These are phyloP conservation scores for Ligustrum vulgare DNA, from an alignment of 257 asterid species.

Conservation along the genomic window DNA sequence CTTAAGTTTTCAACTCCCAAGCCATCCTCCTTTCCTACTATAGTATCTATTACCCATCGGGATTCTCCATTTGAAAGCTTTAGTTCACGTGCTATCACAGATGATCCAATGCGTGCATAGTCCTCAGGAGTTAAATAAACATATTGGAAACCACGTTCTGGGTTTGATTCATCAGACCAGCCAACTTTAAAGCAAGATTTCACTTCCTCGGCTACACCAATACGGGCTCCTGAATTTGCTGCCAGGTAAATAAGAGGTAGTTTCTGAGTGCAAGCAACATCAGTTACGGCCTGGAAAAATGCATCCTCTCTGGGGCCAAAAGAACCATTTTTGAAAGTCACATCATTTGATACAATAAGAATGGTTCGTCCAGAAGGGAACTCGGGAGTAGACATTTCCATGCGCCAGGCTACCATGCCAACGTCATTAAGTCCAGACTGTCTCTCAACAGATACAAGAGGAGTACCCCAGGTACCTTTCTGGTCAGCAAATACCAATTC, in stretches of 20 bases:
- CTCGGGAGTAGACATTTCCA: slow-evolving; percentile 95
- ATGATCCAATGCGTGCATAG: slow-evolving; percentile 59
- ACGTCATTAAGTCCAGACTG: slow-evolving; percentile 78
- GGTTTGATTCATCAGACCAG: slow-evolving; percentile 91
- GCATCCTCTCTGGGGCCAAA: slow-evolving; percentile 97
- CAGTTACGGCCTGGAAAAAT: slow-evolving; percentile 86
- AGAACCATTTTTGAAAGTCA: slow-evolving; percentile 88
- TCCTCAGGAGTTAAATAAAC: slow-evolving; percentile 87
- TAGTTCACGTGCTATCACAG: slow-evolving; percentile 79
- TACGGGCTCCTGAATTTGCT: slow-evolving; percentile 99
- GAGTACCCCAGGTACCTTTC: slow-evolving; percentile 85
- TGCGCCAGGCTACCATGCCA: slow-evolving; percentile 97
- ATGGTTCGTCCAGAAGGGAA: slow-evolving; percentile 89
- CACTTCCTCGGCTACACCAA: slow-evolving; percentile 96
- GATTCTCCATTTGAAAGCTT: slow-evolving; percentile 67
- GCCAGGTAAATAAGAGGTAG: slow-evolving; percentile 93
- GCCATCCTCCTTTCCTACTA: slow-evolving; percentile 89
- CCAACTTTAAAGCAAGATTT: slow-evolving; percentile 96
- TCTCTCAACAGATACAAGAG: slow-evolving; percentile 66
- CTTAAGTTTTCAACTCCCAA: slow-evolving; percentile 83
- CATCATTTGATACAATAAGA: slow-evolving; percentile 81
- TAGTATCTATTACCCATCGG: slow-evolving; percentile 87
- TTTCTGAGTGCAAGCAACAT: slow-evolving; percentile 71
- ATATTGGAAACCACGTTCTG: slow-evolving; percentile 91
- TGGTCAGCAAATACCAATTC: slow-evolving; percentile 69